Conservation (phyloP, 1,284 basidiomycete species). For the Apiotrichum gracile region DNA sequence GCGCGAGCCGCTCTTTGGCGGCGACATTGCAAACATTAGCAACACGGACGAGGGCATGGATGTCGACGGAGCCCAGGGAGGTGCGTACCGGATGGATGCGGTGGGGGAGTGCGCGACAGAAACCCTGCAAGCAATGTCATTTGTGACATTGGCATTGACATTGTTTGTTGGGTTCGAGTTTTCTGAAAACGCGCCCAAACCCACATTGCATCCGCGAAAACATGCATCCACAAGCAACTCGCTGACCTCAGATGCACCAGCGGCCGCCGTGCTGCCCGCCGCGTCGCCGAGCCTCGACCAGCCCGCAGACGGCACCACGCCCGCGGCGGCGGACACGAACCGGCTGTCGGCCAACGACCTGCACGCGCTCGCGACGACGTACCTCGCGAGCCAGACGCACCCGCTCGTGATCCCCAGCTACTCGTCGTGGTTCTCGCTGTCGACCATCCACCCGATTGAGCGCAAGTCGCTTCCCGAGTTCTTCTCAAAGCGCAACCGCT, state of each 20-base stretch:
- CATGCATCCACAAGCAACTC: no score
- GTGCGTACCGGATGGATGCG: conserved; percentile 14
- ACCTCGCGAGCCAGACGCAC: conserved; percentile 94
- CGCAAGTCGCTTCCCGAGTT: conserved; percentile 92
- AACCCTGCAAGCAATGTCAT: no score
- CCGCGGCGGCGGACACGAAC: conserved; percentile 20
- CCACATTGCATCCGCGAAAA: no score
- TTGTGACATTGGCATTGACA: no score
- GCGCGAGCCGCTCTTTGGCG: conserved; percentile 44
- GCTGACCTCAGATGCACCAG: conserved; percentile 20
- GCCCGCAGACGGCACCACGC: conserved; percentile 16
- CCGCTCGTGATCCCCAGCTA: conserved; percentile 96
- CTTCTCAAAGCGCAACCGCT: conserved; percentile 91
- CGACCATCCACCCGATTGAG: conserved; percentile 87
- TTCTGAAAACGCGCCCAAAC: no score
- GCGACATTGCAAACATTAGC: conserved; percentile 44
- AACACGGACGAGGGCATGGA: conserved; percentile 24
- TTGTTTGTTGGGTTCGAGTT: no score
- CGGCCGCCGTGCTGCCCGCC: conserved; percentile 3
- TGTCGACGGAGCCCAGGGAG: conserved; percentile 25
- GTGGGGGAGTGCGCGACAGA: no score
- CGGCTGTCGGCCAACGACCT: conserved; percentile 38
- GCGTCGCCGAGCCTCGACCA: conserved; percentile 12
- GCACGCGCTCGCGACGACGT: conserved; percentile 51
- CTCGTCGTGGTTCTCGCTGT: conserved; percentile 96